phyloP scores from a whole-genome alignment of 2,329 filamentous ascomycete genomes.

The Monosporascus sp. region DNA sequence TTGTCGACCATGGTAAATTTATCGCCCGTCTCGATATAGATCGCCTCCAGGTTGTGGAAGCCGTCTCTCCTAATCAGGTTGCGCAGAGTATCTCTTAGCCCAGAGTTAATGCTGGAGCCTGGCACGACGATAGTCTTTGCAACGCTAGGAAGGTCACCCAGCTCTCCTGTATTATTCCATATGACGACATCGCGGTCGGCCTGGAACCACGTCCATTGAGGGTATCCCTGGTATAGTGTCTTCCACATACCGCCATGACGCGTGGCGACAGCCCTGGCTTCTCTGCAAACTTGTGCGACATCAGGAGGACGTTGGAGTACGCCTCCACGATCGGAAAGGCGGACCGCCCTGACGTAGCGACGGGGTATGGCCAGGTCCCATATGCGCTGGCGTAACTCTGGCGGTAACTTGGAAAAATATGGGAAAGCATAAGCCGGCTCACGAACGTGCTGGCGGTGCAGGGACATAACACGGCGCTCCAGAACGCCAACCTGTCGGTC shows the following conservation, averaged over 20 bases:
- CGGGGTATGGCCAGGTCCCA: not conserved
- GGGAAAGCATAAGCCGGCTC: not conserved
- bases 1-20: not conserved
- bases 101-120: not conserved
- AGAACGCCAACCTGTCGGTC: not conserved
- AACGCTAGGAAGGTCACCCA: not conserved
- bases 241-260: not conserved
- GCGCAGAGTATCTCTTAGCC: not conserved
- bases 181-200: not conserved
- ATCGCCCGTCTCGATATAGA: not conserved
- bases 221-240: not conserved
- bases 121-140: not conserved
- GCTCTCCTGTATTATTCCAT: not conserved
- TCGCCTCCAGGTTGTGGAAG: not conserved
- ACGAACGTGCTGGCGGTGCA: not conserved
- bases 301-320: not conserved
- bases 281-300: not conserved
- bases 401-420: not conserved
- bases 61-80: not conserved
- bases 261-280: not conserved
- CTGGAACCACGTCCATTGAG: not conserved
- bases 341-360: not conserved
- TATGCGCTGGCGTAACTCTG: not conserved
- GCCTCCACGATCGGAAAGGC: not conserved
- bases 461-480: no score